Evolutionary conservation across 805 yeast genomes (phyloP), one percentile per base, ranked within the genome.

Genomic region (Candida sithepensis): DNA sequence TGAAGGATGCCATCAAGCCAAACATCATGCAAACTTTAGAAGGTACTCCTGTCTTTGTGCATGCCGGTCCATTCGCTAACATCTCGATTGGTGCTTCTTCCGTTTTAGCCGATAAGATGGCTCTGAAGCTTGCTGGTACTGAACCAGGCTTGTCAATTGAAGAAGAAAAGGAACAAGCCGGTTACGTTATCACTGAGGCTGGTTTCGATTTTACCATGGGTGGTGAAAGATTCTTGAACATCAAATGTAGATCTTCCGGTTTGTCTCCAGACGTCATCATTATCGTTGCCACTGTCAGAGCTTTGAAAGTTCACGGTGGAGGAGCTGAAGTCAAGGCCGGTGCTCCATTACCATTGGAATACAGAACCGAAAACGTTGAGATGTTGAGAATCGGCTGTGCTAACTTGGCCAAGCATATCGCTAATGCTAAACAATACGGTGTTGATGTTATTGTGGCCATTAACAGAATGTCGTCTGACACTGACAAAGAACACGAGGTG

Each of bases 201-300:
- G 99, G 99, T 45, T 92, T 92, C 71, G 98, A 92, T 70, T 92
- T 94, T 75, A 92, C 97, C 42, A 92, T 92, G 98, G 99, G 99
- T 56, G 98, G 98, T 58, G 99, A 92, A 74, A 80, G 98, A 62
- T 92, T 92, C 72, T 80, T 92, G 70, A 89, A 92, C 74, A 92
- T 92, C 19, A 92, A 92, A 73, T 90, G 97, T 69, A 84, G 98
- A 66, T 78, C 96, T 18, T 85, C 95, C 36, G 97, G 96, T 4
- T 75, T 87, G 49, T 71, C 75, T 36, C 98, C 98, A 34, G 95
- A 91, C 65, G 86, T 86, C 36, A 92, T 92, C 47, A 96, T 92
- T 39, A 80, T 92, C 59, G 98, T 92, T 49, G 97, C 97, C 34
- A 92, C 98, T 30, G 94, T 92, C 3, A 78, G 97, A 64, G 98